Conservation (phyloP, 768 basidiomycete genomes). For the Rhodotorula paludigena region DNA sequence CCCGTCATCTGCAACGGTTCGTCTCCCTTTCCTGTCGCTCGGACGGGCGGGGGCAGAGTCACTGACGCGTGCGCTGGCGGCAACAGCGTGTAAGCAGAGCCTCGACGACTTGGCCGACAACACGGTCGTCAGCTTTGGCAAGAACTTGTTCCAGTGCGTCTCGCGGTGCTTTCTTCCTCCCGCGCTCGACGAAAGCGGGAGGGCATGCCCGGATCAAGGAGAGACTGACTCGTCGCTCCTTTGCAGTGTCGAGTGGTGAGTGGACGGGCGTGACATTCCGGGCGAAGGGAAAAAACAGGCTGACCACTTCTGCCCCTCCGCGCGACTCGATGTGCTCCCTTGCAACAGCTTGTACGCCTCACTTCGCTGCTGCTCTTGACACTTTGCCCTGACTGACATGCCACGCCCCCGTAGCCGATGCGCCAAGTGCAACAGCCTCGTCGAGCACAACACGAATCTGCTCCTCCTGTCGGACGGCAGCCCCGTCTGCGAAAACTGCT, state of each 20-base stretch:
- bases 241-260: constrained; percentile 1
- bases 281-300: no score
- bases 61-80: neutral
- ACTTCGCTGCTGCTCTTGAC: neutral
- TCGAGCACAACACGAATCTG: constrained; percentile 94
- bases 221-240: no score
- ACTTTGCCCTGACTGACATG: neutral
- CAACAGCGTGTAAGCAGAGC: constrained; percentile 20
- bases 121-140: constrained; percentile 34
- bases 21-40: neutral
- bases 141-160: constrained; percentile 32
- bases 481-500: constrained; percentile 91
- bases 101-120: constrained; percentile 34
- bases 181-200: no score
- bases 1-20: neutral
- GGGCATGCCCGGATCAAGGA: no score
- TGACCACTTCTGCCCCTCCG: neutral
- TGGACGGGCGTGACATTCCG: no score
- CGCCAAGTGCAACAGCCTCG: constrained; percentile 86
- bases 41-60: neutral
- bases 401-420: constrained; percentile 61
- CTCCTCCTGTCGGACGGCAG: constrained; percentile 92
- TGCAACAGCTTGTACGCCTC: neutral
- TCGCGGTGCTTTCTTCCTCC: neutral
- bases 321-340: neutral